These are phyloP conservation scores for Angomonas desouzai DNA, from an alignment of 208 protist species.

Conservation along the genomic window DNA sequence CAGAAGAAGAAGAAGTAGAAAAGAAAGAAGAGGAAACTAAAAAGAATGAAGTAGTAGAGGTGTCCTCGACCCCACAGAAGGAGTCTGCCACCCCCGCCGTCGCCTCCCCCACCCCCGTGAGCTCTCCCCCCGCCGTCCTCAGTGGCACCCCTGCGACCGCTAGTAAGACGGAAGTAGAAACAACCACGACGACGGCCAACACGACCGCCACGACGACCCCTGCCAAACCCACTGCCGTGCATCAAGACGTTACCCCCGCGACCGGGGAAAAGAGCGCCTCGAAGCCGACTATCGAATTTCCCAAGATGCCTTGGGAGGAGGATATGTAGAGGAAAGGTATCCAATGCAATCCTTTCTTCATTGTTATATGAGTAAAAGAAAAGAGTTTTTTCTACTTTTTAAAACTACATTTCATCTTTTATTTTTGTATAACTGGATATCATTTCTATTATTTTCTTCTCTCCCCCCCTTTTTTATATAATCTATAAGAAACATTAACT, in stretches of 20 bases:
- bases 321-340: conserved; percentile 33
- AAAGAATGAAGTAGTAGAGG: too few relatives aligned
- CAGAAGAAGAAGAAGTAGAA: background rate
- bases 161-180: too few relatives aligned
- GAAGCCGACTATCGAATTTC: conserved; percentile 41
- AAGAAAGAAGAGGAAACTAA: background rate
- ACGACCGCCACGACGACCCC: background rate
- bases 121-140: background rate
- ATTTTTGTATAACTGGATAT: conserved; percentile 8
- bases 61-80: background rate
- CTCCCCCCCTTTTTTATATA: conserved; percentile 10
- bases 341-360: too few relatives aligned
- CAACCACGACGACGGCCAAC: too few relatives aligned
- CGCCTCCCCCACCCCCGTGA: background rate
- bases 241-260: background rate
- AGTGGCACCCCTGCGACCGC: too few relatives aligned
- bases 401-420: conserved; percentile 7
- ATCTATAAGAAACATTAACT: conserved; percentile 3
- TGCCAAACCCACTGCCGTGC: background rate
- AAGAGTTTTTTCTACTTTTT: too few relatives aligned
- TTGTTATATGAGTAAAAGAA: too few relatives aligned
- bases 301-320: conserved; percentile 86
- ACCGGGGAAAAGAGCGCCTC: conserved; percentile 1
- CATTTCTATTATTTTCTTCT: background rate
- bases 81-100: background rate